Percentiles rank a stretch among this genome's conserved stretches.
These are phyloP conservation scores for Aegilops bicornis DNA, from an alignment of 176 grass and related monocot species.

Conservation along the genomic window DNA sequence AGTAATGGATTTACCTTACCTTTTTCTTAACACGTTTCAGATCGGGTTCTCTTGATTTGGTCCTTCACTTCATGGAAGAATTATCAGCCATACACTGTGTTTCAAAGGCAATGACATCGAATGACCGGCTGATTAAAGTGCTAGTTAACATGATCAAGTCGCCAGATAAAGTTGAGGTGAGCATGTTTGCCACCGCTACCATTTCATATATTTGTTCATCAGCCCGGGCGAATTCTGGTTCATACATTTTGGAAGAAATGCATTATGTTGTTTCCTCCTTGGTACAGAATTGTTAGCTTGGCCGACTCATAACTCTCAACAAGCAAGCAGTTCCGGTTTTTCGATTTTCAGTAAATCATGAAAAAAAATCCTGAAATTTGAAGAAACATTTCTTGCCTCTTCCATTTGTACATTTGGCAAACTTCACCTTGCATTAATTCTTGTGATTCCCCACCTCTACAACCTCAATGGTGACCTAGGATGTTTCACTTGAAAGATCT, in stretches of 20 bases:
- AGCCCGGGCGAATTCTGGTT: neutral
- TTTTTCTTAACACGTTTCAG: conserved; percentile 52
- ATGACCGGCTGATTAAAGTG: conserved; percentile 56
- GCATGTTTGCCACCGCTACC: conserved; percentile 2
- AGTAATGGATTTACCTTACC: conserved; percentile 4
- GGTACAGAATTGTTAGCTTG: conserved; percentile 19
- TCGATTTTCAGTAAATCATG: neutral
- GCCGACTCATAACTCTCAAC: neutral
- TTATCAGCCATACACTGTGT: conserved; percentile 66
- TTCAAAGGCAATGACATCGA: conserved; percentile 60
- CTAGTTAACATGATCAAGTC: conserved; percentile 66
- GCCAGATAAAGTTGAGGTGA: conserved; percentile 93
- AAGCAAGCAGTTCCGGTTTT: neutral
- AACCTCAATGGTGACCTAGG: neutral
- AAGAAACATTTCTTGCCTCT: conserved; percentile 4
- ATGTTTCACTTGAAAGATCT: conserved; percentile 17
- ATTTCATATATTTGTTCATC: conserved; percentile 30
- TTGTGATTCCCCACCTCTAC: neutral
- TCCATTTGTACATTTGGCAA: conserved; percentile 25
- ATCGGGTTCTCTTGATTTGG: conserved; percentile 46
- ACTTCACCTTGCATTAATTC: conserved; percentile 9
- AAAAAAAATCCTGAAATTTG: neutral
- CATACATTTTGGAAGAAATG: conserved; percentile 4
- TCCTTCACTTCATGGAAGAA: conserved; percentile 78
- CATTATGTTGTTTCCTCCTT: neutral